Percentiles rank a stretch among this genome's conserved stretches.
Conservation (phyloP, 768 basidiomycete species). For the Coprinopsis sp. region DNA sequence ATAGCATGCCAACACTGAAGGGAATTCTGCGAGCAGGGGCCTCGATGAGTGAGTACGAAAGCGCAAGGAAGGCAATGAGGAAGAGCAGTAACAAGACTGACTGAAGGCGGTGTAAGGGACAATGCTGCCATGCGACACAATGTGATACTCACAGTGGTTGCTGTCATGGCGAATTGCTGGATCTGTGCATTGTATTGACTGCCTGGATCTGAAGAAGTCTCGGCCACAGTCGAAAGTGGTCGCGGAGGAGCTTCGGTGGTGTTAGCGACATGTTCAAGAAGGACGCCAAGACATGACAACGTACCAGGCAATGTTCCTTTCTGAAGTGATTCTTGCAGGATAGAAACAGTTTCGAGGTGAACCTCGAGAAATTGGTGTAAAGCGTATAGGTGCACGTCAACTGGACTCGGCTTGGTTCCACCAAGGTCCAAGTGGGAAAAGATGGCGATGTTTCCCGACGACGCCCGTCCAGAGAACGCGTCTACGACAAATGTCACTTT, state of each 20-base stretch:
- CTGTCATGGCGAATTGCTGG: neutral
- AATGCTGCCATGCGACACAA: neutral
- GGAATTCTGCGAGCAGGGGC: neutral
- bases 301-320: neutral
- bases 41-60: constrained; percentile 1
- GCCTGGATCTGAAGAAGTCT: neutral
- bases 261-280: neutral
- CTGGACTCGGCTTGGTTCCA: neutral
- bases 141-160: neutral
- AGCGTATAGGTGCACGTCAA: constrained; percentile 2
- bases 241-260: neutral
- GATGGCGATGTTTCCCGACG: constrained; percentile 5
- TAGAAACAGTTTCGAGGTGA: constrained; percentile 5
- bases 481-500: neutral
- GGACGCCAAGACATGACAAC: neutral
- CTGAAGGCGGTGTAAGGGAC: neutral
- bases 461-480: constrained; percentile 1
- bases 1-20: constrained; percentile 8
- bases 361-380: constrained; percentile 3
- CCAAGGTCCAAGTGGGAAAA: constrained; percentile 8
- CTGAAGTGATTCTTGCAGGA: constrained; percentile 6
- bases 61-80: constrained; percentile 1
- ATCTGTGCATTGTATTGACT: constrained; percentile 2
- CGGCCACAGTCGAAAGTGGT: constrained; percentile 2
- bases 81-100: constrained; percentile 1